Evolutionary conservation across 2,329 filamentous ascomycete species (phyloP), one percentile per base, ranked within the genome.

Genomic region (Clarireedia homoeocarpa): DNA sequence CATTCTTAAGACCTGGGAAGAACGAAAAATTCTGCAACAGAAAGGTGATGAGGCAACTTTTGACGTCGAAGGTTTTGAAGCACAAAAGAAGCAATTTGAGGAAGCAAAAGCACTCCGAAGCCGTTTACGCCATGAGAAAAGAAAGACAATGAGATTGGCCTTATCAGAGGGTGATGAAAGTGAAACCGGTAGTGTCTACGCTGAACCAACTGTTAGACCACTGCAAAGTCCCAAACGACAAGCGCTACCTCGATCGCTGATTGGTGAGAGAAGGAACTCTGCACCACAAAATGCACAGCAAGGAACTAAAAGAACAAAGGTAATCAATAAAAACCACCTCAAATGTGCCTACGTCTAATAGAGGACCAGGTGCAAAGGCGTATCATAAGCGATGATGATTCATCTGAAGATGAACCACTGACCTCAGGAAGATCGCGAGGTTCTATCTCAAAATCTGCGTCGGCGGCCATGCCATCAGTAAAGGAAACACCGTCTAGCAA

Each of bases 1-100:
- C 0, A 64, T 81, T 20, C 40, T 65, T 6, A 69, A 72, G 1
- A 57, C 53, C 2, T 70, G 67, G 68, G 54, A 48, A 69, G 66
- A 51, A 46, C 61, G 62, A 52, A 64, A 64, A 47, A 40, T 24
- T 26, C 56, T 51, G 36, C 58, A 65, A 53, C 27, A 53, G 9
- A 48, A 47, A 30, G 62, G 65, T 5, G 15, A 59, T 6, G 53
- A 63, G 5, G 2, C 56, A 12, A 54, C 58, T 6, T 68, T 66
- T 48, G 62, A 67, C 54, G n/a, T 65, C 6, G 51, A 15, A 6
- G 49, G 30, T 44, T 65, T 61, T 15, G 56, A 67, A 45, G 42
- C 45, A 7, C 34, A 30, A 4, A 17, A 59, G 12, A 26, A 52
- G 23, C 59, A 42, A 40, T 26, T 50, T 5, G 15, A 52, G 14